phyloP scores from a whole-genome alignment of 176 grass and related monocot species.

The Zoysia japonica region DNA sequence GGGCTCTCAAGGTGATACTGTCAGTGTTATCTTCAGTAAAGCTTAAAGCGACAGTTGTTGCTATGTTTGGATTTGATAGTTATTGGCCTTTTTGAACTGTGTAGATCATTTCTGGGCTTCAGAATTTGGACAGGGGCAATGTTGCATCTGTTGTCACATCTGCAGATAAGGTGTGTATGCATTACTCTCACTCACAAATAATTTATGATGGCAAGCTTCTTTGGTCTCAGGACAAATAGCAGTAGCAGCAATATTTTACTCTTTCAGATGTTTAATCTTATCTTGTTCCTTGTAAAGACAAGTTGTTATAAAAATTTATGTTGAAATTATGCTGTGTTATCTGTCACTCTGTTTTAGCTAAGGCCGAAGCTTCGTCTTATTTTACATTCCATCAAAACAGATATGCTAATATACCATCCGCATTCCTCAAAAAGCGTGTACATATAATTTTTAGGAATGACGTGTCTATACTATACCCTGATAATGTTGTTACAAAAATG shows the following conservation, averaged over 20 bases:
- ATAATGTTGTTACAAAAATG: background rate
- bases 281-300: background rate
- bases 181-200: background rate
- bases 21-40: slow-evolving; percentile 17
- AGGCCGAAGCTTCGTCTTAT: background rate
- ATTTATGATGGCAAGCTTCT: background rate
- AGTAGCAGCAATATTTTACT: background rate
- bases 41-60: background rate
- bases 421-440: background rate
- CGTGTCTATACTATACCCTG: background rate
- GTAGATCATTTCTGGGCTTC: slow-evolving; percentile 92
- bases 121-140: slow-evolving; percentile 72
- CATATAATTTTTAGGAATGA: too few relatives aligned
- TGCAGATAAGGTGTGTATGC: slow-evolving; percentile 72
- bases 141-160: slow-evolving; percentile 90
- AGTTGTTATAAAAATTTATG: background rate
- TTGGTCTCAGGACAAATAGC: background rate
- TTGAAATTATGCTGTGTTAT: background rate
- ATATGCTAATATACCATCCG: background rate
- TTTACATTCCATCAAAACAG: background rate
- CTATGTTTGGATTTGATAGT: background rate
- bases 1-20: slow-evolving; percentile 77
- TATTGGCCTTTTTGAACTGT: slow-evolving; percentile 13
- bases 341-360: background rate
- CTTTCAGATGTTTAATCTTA: background rate